phyloP scores from a whole-genome alignment of 2,329 filamentous ascomycete species.

The Aspergillus bombycis region DNA sequence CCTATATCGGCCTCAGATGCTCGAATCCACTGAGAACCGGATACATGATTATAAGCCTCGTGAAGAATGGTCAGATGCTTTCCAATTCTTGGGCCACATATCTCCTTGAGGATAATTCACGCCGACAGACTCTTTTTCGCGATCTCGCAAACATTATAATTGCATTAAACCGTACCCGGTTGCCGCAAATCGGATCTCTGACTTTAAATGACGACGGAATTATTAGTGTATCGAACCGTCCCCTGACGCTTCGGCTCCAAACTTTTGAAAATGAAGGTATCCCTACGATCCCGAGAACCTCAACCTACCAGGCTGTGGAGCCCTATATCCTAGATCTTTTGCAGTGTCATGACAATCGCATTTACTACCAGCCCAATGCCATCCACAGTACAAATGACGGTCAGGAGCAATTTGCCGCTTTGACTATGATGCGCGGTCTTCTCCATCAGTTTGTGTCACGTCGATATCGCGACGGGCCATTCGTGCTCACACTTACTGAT shows the following conservation, averaged over 20 bases:
- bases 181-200: conserved; percentile 39
- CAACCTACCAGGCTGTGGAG: conserved; percentile 29
- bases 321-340: conserved; percentile 32
- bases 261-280: conserved; percentile 31
- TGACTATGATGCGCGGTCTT: conserved; percentile 33
- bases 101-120: conserved; percentile 13
- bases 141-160: conserved; percentile 20
- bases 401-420: conserved; percentile 32
- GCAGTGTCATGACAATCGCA: conserved; percentile 29
- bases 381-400: conserved; percentile 26
- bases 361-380: conserved; percentile 34
- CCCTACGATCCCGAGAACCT: conserved; percentile 27
- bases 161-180: conserved; percentile 18
- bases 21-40: conserved; percentile 11
- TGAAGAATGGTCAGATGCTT: conserved; percentile 17
- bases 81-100: conserved; percentile 14
- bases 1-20: conserved; percentile 12
- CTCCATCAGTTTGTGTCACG: conserved; percentile 29
- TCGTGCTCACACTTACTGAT: conserved; percentile 43
- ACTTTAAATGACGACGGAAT: conserved; percentile 30
- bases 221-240: conserved; percentile 27
- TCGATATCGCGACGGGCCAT: conserved; percentile 40
- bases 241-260: conserved; percentile 29
- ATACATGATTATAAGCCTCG: conserved; percentile 18
- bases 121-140: conserved; percentile 17